Evolutionary conservation across 805 yeast species (phyloP).

Genomic region (Peterozyma xylosa): DNA sequence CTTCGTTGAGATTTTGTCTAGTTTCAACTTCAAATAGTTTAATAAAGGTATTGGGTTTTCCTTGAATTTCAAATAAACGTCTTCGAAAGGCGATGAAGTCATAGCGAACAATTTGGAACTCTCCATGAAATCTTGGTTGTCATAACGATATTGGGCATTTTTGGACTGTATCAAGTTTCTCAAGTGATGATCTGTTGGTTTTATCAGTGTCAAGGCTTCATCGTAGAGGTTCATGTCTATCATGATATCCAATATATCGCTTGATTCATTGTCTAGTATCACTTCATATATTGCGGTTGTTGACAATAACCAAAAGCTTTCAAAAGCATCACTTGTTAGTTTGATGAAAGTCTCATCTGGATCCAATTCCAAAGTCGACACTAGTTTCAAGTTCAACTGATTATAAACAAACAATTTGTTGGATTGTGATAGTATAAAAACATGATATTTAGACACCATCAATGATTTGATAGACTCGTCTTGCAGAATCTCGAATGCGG

Average conservation of each 20-base stretch:
- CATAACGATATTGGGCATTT: slow-evolving; percentile 45
- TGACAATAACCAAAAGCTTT: slow-evolving; percentile 77
- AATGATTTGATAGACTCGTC: slow-evolving; percentile 24
- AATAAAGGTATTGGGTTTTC: slow-evolving; percentile 35
- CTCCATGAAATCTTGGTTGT: slow-evolving; percentile 17
- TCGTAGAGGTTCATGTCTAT: slow-evolving; percentile 49
- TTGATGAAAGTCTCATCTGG: slow-evolving; percentile 34
- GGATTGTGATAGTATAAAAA: slow-evolving; percentile 36
- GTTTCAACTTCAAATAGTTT: slow-evolving; percentile 35
- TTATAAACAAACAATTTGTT: slow-evolving; percentile 37
- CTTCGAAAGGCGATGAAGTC: slow-evolving; percentile 63
- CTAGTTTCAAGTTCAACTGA: slow-evolving; percentile 41
- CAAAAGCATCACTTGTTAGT: slow-evolving; percentile 37
- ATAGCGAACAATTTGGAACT: slow-evolving; percentile 55
- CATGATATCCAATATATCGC: slow-evolving; percentile 67
- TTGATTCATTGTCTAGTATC: slow-evolving; percentile 57
- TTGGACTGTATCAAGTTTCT: slow-evolving; percentile 41
- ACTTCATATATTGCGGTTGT: slow-evolving; percentile 60
- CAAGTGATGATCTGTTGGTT: slow-evolving; percentile 25
- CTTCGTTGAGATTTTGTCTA: slow-evolving; percentile 22
- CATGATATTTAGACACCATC: slow-evolving; percentile 45
- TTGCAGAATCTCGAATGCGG: neutral
- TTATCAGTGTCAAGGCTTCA: slow-evolving; percentile 47
- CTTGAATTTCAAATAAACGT: slow-evolving; percentile 46
- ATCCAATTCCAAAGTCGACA: slow-evolving; percentile 27